Base-by-base conservation (phyloP, 495 filamentous ascomycete genomes). In the Annulohypoxylon moriforme region DNA sequence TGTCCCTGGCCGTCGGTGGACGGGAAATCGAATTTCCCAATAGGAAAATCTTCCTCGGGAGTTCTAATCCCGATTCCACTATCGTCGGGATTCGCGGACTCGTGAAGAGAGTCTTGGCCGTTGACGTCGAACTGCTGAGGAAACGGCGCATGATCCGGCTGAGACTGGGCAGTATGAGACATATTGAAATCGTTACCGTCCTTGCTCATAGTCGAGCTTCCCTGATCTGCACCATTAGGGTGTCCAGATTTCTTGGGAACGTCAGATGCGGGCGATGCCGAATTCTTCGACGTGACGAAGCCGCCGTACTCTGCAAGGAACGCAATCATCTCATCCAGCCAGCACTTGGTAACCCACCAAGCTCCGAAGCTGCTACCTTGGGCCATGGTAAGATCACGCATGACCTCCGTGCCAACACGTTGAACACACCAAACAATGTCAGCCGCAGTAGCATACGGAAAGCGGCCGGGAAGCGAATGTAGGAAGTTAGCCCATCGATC, bases 291-390 rank as follows among this genome's bases (percentile, higher is more conserved):
- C 50, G 88, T 87, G 85, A 98, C 88, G 77, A 98, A 98, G 0
- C 96, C 96, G 18, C 96, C 96, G 62, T 94, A 91, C 74, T 97
- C 94, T 0, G 93, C 94, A 71, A 96, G 85, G 88, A 96, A 98
- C 38, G 90, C 81, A 73, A 94, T 89, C 94, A 97, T 96, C 80
- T 98, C 96, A 77, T 98, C 95, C 59, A 99, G 88, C 85, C 94
- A 99, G 58, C 94, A 93, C 77, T 98, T 97, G n/a, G 93, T 94
- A 60, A 97, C 91, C 94, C 96, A 98, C 96, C 96, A 99, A 1
- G 92, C 90, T 13, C 93, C 93, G 75, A 97, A 99, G 73, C 93
- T 97, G 65, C 89, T 88, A 9, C 92, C 93, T 66, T 92, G 89
- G 24, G 87, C 87, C 22, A 98, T 89, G 7, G 95, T 98, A 63